Percentiles rank a stretch among this genome's conserved stretches.
phyloP scores from a whole-genome alignment of 1,284 basidiomycete species.

The Cystobasidium pallidum region DNA sequence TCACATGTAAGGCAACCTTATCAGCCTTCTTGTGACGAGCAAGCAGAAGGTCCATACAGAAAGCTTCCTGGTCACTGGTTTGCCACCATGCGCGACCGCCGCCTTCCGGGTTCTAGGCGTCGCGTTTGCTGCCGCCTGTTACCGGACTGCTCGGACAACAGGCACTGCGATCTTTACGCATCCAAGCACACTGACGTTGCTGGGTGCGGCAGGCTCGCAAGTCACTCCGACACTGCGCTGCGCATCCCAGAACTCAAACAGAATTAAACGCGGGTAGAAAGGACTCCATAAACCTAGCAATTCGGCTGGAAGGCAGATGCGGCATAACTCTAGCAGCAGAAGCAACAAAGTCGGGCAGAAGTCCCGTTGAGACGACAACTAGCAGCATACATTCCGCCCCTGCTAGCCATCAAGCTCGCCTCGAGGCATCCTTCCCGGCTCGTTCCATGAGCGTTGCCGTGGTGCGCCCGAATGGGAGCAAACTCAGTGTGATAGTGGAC shows the following conservation, averaged over 20 bases:
- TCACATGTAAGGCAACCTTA: too few relatives aligned
- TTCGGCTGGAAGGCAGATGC: slow-evolving; percentile 3
- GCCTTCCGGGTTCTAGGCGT: too few relatives aligned
- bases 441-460: slow-evolving; percentile 19
- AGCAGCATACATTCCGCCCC: background rate
- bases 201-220: background rate
- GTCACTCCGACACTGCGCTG: background rate
- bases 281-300: background rate
- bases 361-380: background rate
- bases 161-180: background rate
- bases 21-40: too few relatives aligned
- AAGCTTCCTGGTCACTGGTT: too few relatives aligned
- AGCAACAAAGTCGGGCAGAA: background rate
- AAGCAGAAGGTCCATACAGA: too few relatives aligned
- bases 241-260: background rate
- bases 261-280: background rate
- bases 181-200: background rate
- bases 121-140: slow-evolving; percentile 1
- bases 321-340: background rate
- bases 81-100: too few relatives aligned
- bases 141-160: background rate
- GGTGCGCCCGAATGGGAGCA: slow-evolving; percentile 21
- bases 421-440: background rate
- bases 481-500: slow-evolving; percentile 13
- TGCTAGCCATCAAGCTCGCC: background rate